Percentiles rank a stretch among this genome's conserved stretches.
Conservation (phyloP, 2,329 filamentous ascomycete genomes). For the Fusarium sp. region DNA sequence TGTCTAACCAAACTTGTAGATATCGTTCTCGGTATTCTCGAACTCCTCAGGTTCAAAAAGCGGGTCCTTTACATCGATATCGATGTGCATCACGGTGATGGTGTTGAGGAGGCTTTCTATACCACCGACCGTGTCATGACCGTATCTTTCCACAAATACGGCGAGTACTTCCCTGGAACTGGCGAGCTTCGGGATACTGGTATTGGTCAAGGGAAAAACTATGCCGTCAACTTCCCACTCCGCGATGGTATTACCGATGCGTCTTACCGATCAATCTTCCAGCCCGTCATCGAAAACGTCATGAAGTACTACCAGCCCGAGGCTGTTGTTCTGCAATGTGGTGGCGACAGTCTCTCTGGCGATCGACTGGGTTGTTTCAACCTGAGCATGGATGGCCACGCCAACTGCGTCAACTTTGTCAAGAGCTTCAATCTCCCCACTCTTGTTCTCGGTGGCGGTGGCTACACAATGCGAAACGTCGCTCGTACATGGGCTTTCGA, state of each 20-base stretch:
- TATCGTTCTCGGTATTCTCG: slow-evolving; percentile 94
- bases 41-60: slow-evolving; percentile 88
- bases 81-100: slow-evolving; percentile 92
- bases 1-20: slow-evolving; percentile 60
- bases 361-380: slow-evolving; percentile 97
- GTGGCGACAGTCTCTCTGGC: slow-evolving; percentile 92
- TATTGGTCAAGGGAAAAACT: slow-evolving; percentile 86
- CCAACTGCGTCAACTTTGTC: slow-evolving; percentile 91
- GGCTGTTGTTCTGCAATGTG: slow-evolving; percentile 94
- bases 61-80: slow-evolving; percentile 98
- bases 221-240: slow-evolving; percentile 89
- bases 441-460: slow-evolving; percentile 92
- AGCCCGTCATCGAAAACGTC: slow-evolving; percentile 85
- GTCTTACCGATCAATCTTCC: slow-evolving; percentile 90
- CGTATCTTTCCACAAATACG: slow-evolving; percentile 95
- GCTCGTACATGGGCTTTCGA: slow-evolving; percentile 97
- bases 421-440: slow-evolving; percentile 86
- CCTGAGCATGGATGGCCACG: slow-evolving; percentile 94
- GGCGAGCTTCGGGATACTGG: slow-evolving; percentile 88
- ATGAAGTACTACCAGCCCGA: slow-evolving; percentile 89
- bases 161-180: slow-evolving; percentile 94
- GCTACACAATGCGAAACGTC: slow-evolving; percentile 97
- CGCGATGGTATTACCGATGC: slow-evolving; percentile 91
- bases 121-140: slow-evolving; percentile 94
- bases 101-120: slow-evolving; percentile 93